Conservation (phyloP, 495 filamentous ascomycete species). For the Pseudevernia furfuracea region DNA sequence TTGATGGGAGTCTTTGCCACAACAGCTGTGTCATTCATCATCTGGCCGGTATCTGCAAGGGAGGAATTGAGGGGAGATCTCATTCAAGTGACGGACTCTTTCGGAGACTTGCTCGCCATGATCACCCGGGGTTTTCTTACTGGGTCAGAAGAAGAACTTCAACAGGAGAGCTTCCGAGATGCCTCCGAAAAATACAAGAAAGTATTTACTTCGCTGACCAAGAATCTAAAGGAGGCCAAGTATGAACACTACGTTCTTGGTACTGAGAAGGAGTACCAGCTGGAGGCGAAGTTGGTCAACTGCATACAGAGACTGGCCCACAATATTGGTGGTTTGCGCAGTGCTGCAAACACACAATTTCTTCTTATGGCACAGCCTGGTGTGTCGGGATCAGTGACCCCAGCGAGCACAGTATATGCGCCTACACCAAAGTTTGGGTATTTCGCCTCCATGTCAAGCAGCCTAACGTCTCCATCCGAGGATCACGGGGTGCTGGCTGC, state of each 20-base stretch:
- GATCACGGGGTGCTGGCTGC: conserved; percentile 44
- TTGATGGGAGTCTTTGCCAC: conserved; percentile 73
- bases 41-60: conserved; percentile 78
- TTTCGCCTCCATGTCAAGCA: conserved; percentile 21
- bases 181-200: conserved; percentile 60
- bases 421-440: conserved; percentile 22
- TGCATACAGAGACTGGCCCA: conserved; percentile 84
- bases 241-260: conserved; percentile 83
- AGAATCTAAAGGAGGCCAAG: conserved; percentile 78
- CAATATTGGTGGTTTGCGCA: conserved; percentile 82
- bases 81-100: conserved; percentile 62
- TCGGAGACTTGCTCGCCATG: conserved; percentile 71
- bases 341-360: conserved; percentile 85
- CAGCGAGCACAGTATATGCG: conserved; percentile 29
- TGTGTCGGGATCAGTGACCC: conserved; percentile 28
- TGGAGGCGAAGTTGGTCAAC: conserved; percentile 72
- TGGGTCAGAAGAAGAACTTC: conserved; percentile 73
- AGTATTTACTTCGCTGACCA: conserved; percentile 64
- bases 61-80: conserved; percentile 67
- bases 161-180: conserved; percentile 52
- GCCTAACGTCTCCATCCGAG: conserved; percentile 36
- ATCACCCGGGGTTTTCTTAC: conserved; percentile 81
- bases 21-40: conserved; percentile 64
- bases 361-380: conserved; percentile 60
- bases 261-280: conserved; percentile 69